Evolutionary conservation across 2,329 filamentous ascomycete genomes (phyloP).

Genomic region (Nothomitra cinnamomea): DNA sequence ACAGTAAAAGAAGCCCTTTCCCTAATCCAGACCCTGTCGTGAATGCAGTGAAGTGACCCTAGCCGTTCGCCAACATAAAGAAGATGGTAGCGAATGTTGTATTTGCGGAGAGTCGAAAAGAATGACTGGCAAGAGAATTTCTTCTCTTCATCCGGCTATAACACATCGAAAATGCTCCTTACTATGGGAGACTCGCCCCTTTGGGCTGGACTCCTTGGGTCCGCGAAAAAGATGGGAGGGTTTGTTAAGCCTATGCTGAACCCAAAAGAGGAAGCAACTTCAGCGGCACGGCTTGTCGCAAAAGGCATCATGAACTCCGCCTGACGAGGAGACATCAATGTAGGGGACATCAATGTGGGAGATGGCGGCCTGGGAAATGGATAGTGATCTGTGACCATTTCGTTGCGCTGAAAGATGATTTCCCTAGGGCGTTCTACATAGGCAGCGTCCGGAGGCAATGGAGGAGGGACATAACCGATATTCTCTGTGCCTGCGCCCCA

Average conservation of each 20-base stretch:
- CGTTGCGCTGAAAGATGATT: constrained; percentile 14
- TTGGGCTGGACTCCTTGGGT: constrained; percentile 60
- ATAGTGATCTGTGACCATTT: constrained; percentile 19
- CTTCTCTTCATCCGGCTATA: constrained; percentile 29
- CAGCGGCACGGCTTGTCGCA: constrained; percentile 18
- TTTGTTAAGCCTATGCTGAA: constrained; percentile 31
- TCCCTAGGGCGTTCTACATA: not conserved
- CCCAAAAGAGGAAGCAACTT: constrained; percentile 23
- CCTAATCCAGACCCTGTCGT: not conserved
- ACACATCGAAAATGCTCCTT: constrained; percentile 59
- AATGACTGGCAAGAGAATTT: not conserved
- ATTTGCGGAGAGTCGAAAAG: not conserved
- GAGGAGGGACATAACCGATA: not conserved
- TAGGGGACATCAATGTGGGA: constrained; percentile 52
- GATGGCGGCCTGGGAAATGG: constrained; percentile 16
- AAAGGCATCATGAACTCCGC: constrained; percentile 38
- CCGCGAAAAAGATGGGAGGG: constrained; percentile 36
- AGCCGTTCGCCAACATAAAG: not conserved
- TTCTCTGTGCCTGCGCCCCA: not conserved
- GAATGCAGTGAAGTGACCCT: not conserved
- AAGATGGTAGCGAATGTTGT: not conserved
- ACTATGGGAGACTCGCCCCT: constrained; percentile 59
- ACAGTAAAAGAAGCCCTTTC: not conserved
- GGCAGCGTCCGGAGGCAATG: not conserved
- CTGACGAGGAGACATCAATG: constrained; percentile 54